Evolutionary conservation across 129 eudicot genomes (phyloP), one percentile per base, ranked within the genome.

Genomic region (Flaveria ramosissima): DNA sequence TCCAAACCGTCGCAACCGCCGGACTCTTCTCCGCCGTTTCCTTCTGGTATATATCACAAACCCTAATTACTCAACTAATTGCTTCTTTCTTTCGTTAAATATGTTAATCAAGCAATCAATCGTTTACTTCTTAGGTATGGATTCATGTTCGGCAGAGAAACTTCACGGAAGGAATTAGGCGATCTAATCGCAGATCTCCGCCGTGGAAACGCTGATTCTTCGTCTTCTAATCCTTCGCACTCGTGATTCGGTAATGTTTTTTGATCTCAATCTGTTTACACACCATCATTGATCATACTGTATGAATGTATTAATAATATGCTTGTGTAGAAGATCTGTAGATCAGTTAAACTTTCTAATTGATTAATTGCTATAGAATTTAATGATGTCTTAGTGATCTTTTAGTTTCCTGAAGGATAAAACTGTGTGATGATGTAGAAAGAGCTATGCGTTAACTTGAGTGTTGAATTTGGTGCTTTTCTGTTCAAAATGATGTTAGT

Each of bases 121-220:
- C 65, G 14, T 15, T 11, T 41, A 39, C n/a, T 27, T 55, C 1
- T 36, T 65, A 91, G 97, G 97, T 94, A 94, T 55, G 98, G 98
- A 26, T 94, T 87, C 83, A 94, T 94, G 98, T 84, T 94, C 60
- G 98, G 98, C 43, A 89, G 97, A 87, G 97, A 94, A 78, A 83
- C 96, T 1, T 86, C 96, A 21, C 89, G 98, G n/a, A 94, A 94
- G 84, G 93, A 91, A 85, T 86, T 94, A 10, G 77, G 77, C 2
- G 92, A 83, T 53, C 72, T 91, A 76, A 94, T 94, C 62, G 87
- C 89, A 23, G 77, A 62, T 76, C 98, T 94, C 53, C 97, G 97
- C 62, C 85, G 80, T 3, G 56, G 75, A 36, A 83, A 81, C 72
- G 80, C 91, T n/a, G 80, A 75, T 69, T 77, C 90, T 20, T 42